These are phyloP conservation scores for Phaeodactylum tricornutum DNA, from an alignment of 108 stramenopile genomes.

Conservation along the genomic window DNA sequence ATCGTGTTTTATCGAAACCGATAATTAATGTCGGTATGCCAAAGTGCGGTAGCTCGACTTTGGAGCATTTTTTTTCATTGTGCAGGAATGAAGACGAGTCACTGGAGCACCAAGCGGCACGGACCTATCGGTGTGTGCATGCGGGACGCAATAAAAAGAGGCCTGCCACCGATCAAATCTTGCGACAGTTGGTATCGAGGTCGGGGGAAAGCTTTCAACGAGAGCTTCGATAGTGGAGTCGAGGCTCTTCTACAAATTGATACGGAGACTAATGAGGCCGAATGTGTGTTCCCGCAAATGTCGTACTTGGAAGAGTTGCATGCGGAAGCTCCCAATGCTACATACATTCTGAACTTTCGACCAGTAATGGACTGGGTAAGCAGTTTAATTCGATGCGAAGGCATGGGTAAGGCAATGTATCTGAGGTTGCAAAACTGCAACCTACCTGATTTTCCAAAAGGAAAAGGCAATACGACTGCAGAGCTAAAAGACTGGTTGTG, in stretches of 20 bases:
- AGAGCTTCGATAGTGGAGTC: too few species aligned
- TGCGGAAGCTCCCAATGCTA: slow-evolving; percentile 22
- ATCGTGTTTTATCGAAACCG: neutral
- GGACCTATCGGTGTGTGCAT: neutral
- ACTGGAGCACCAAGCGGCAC: too few species aligned
- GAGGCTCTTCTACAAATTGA: too few species aligned
- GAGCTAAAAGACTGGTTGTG: slow-evolving; percentile 12
- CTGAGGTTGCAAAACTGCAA: slow-evolving; percentile 3
- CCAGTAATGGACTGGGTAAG: slow-evolving; percentile 18
- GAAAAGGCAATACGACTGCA: neutral
- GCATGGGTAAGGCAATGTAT: slow-evolving; percentile 1
- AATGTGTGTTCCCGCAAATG: slow-evolving; percentile 23
- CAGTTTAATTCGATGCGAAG: neutral
- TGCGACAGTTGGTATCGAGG: too few species aligned
- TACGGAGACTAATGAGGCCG: neutral
- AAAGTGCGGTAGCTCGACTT: slow-evolving; percentile 7
- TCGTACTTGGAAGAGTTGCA: slow-evolving; percentile 20
- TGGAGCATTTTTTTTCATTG: slow-evolving; percentile 2
- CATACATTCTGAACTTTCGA: slow-evolving; percentile 26
- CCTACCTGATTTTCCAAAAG: slow-evolving; percentile 1
- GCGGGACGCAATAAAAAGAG: neutral
- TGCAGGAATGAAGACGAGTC: neutral
- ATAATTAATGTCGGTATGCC: slow-evolving; percentile 13
- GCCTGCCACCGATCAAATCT: neutral
- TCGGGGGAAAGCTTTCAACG: too few species aligned